These are phyloP conservation scores for Aphanomyces stellatus DNA, from an alignment of 352 stramenopile genomes.

Conservation along the genomic window DNA sequence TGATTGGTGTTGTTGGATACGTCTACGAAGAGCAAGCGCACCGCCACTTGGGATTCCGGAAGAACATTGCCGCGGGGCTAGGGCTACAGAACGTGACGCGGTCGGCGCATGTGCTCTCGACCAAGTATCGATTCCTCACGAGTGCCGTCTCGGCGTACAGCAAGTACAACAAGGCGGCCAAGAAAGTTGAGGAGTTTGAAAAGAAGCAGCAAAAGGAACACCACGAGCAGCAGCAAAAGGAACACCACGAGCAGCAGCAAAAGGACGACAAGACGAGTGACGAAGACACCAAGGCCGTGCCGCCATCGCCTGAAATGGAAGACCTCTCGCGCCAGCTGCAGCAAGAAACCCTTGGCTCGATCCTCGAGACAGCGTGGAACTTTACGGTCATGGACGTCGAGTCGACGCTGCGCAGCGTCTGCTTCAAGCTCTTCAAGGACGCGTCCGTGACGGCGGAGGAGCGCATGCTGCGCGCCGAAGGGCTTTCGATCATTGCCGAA, in stretches of 20 bases:
- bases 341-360: slow-evolving; percentile 28
- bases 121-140: slow-evolving; percentile 21
- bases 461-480: slow-evolving; percentile 33
- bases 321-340: slow-evolving; percentile 34
- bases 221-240: background rate
- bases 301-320: slow-evolving; percentile 27
- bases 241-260: slow-evolving; percentile 29
- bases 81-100: slow-evolving; percentile 20
- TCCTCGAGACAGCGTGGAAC: slow-evolving; percentile 50
- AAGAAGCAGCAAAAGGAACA: background rate
- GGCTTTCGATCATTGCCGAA: slow-evolving; percentile 39
- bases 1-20: slow-evolving; percentile 25
- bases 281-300: slow-evolving; percentile 3
- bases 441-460: slow-evolving; percentile 39
- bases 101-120: slow-evolving; percentile 21
- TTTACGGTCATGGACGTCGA: slow-evolving; percentile 51
- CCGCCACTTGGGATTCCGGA: slow-evolving; percentile 23
- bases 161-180: slow-evolving; percentile 13
- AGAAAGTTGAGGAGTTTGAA: slow-evolving; percentile 24
- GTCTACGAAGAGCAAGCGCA: slow-evolving; percentile 26
- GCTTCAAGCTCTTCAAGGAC: slow-evolving; percentile 54
- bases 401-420: slow-evolving; percentile 38
- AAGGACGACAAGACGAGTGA: slow-evolving; percentile 34
- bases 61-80: slow-evolving; percentile 18
- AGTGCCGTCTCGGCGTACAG: slow-evolving; percentile 16